Percentiles rank a stretch among this genome's conserved stretches.
phyloP scores from a whole-genome alignment of 257 asterid species.

The Marsdenia floribunda region DNA sequence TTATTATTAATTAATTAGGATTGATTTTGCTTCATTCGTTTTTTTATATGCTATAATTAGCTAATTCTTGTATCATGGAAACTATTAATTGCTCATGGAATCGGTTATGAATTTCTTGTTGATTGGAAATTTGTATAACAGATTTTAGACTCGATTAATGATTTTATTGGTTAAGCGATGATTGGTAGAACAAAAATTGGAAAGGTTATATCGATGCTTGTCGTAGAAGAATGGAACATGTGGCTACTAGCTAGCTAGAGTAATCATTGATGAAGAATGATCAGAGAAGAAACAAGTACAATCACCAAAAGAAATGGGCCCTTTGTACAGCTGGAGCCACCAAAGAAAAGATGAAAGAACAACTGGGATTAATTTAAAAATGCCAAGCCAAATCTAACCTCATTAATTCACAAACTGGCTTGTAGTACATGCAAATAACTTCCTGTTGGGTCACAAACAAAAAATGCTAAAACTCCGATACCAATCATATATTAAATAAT shows the following conservation, averaged over 20 bases:
- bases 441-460: no score
- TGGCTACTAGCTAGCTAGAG: background rate
- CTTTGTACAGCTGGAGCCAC: no score
- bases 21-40: background rate
- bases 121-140: background rate
- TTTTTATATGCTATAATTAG: no score
- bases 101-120: background rate
- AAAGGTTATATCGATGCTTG: slow-evolving; percentile 9
- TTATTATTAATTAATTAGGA: slow-evolving; percentile 25
- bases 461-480: no score
- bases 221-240: slow-evolving; percentile 23
- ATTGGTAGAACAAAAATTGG: background rate
- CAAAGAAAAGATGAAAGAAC: background rate
- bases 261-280: slow-evolving; percentile 8
- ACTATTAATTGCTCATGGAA: background rate
- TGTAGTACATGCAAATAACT: no score
- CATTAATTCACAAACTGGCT: no score
- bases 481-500: no score
- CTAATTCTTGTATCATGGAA: no score
- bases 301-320: slow-evolving; percentile 6
- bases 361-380: background rate
- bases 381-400: no score
- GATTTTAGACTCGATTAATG: background rate
- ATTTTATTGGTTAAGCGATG: background rate
- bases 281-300: background rate